phyloP scores from a whole-genome alignment of 768 basidiomycete species.

The Symmetrospora coprosmae region DNA sequence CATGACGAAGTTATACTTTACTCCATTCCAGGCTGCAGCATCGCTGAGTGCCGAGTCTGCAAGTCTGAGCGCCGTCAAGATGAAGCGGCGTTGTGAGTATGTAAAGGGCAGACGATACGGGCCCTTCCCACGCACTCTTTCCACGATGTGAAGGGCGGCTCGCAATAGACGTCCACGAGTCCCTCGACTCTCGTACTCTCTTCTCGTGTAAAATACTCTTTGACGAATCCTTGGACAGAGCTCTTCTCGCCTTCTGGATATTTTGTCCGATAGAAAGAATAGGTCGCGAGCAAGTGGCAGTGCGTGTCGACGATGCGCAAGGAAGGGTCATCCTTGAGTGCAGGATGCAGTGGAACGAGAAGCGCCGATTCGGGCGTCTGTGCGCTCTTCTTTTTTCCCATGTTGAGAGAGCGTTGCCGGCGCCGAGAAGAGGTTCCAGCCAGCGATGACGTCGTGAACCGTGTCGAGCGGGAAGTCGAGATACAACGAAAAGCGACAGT shows the following conservation, averaged over 20 bases:
- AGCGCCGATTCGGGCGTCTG: constrained; percentile 15
- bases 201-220: constrained; percentile 43
- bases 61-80: background rate
- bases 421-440: no score
- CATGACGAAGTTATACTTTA: constrained; percentile 19
- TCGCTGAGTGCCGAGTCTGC: constrained; percentile 26
- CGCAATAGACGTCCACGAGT: constrained; percentile 80
- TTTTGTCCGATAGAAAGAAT: constrained; percentile 47
- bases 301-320: constrained; percentile 58
- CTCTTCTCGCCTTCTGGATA: constrained; percentile 49
- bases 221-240: constrained; percentile 56
- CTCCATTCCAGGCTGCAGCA: constrained; percentile 2
- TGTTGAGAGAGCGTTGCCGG: no score
- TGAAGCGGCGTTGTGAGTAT: background rate
- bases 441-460: no score
- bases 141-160: constrained; percentile 50
- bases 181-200: constrained; percentile 43
- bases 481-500: background rate
- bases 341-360: constrained; percentile 10
- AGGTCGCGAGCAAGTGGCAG: constrained; percentile 68
- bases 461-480: background rate
- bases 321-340: background rate
- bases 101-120: background rate
- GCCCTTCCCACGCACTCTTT: constrained; percentile 46
- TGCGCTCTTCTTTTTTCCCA: constrained; percentile 12